Conservation (phyloP, 2,329 filamentous ascomycete species). For the Penicillium sp. region DNA sequence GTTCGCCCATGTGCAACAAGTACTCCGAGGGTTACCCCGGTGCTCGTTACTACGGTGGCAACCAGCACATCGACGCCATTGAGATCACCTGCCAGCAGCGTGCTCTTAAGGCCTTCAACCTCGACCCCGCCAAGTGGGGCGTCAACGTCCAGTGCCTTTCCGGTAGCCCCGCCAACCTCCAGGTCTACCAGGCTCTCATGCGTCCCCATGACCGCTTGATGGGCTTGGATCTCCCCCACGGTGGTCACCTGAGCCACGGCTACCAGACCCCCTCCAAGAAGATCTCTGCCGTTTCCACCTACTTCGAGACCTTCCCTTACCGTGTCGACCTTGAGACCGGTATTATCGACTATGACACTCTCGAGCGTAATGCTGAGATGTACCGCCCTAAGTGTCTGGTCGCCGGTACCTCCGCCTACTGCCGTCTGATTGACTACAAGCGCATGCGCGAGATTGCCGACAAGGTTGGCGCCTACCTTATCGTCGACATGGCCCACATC, state of each 20-base stretch:
- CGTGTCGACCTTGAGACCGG: constrained; percentile 85
- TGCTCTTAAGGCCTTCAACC: constrained; percentile 85
- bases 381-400: constrained; percentile 96
- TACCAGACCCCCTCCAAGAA: constrained; percentile 93
- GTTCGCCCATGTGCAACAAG: constrained; percentile 96
- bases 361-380: constrained; percentile 80
- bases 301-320: constrained; percentile 98
- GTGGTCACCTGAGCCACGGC: constrained; percentile 91
- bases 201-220: constrained; percentile 92
- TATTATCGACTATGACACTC: constrained; percentile 88
- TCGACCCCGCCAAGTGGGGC: constrained; percentile 88
- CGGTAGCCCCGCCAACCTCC: constrained; percentile 92
- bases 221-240: constrained; percentile 94
- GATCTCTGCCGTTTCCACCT: constrained; percentile 98
- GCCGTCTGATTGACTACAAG: constrained; percentile 90
- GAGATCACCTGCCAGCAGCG: constrained; percentile 93
- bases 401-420: constrained; percentile 92
- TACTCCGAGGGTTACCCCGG: constrained; percentile 99
- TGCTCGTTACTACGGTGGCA: constrained; percentile 97
- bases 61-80: constrained; percentile 97
- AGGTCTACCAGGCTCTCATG: constrained; percentile 95
- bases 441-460: constrained; percentile 87
- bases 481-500: constrained; percentile 97
- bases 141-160: constrained; percentile 96
- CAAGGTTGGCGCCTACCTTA: constrained; percentile 85